Base-by-base conservation (phyloP, 371 early-diverging fungal genomes). In the Mucor lusitanicus region DNA sequence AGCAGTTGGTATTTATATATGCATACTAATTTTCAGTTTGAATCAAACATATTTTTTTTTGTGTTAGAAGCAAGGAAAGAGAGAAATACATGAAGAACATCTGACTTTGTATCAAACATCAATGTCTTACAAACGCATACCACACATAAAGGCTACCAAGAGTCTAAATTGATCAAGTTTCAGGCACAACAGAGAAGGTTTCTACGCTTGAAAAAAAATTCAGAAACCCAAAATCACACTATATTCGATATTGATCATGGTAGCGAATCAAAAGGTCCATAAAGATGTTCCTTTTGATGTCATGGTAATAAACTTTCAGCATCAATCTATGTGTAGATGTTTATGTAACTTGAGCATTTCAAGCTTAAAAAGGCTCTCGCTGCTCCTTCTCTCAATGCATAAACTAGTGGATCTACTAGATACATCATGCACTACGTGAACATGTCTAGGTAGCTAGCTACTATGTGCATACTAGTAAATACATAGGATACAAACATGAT, bases 111-210 rank as follows among this genome's bases (percentile, higher is more conserved):
- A 30, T 50, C 33, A 42, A 15, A 12, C 44, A 33, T 35, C 21
- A 65, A 58, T 64, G 55, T 64, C 64, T 56, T 64, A 56, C 28
- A 15, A 39, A 25, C 35, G 21, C 17, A 27, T n/a, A 39, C 54
- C 30, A 27, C 37, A 46, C n/a, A 2, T 17, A 32, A 19, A 30
- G 30, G 30, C 30, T 46, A 44, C 3, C 44, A 11, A 58, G 37
- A 55, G 39, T 54, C 39, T 54, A 63, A 65, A 65, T 65, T 65
- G 65, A 59, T n/a, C 48, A 65, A 65, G 65, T 65, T 65, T 59
- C 65, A 65, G 65, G 65, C 50, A 65, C 65, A 46, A 23, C 30
- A 42, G 33, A 30, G 21, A 54, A 58, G 57, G 65, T 65, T 65
- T 65, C 65, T 58, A 44, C 13, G 13, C 19, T 44, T n/a, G 42